phyloP scores from a whole-genome alignment of 805 yeast species.

The Starmerella bombi region DNA sequence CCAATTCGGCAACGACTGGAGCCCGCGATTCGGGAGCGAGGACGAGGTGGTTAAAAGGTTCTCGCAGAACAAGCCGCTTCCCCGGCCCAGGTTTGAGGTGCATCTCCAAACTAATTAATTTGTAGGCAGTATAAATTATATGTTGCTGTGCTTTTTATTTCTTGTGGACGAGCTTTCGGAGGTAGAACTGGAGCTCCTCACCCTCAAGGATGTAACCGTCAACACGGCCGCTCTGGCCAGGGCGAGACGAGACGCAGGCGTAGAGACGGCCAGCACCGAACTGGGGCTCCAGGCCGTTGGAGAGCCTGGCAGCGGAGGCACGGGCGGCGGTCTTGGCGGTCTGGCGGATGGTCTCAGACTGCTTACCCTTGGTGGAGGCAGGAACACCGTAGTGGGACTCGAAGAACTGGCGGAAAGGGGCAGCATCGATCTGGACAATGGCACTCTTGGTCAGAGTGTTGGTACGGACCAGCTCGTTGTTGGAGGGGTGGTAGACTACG shows the following conservation, averaged over 20 bases:
- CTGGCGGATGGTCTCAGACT: constrained; percentile 77
- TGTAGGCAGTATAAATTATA: constrained; percentile 13
- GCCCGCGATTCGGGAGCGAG: constrained; percentile 1
- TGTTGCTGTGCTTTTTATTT: constrained; percentile 47
- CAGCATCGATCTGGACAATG: constrained; percentile 97
- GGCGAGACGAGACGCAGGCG: constrained; percentile 98
- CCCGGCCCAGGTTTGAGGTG: not conserved
- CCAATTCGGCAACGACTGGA: not conserved
- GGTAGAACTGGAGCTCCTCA: constrained; percentile 99
- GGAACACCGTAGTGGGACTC: constrained; percentile 95
- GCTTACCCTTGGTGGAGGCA: constrained; percentile 39
- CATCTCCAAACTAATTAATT: not conserved
- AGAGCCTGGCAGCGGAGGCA: constrained; percentile 72
- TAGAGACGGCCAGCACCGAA: constrained; percentile 98
- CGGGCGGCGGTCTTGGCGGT: constrained; percentile 51
- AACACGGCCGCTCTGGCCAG: constrained; percentile 99
- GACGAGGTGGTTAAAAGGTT: constrained; percentile 1
- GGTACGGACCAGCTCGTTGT: constrained; percentile 99
- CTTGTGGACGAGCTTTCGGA: constrained; percentile 94
- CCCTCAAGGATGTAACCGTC: constrained; percentile 99
- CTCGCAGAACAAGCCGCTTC: not conserved
- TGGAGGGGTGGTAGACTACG: constrained; percentile 98
- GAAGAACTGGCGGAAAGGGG: constrained; percentile 99
- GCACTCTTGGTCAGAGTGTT: constrained; percentile 99
- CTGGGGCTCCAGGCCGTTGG: constrained; percentile 85